Evolutionary conservation across 768 basidiomycete species (phyloP), one percentile per base, ranked within the genome.

Genomic region (Naganishia vaughanmartiniae): DNA sequence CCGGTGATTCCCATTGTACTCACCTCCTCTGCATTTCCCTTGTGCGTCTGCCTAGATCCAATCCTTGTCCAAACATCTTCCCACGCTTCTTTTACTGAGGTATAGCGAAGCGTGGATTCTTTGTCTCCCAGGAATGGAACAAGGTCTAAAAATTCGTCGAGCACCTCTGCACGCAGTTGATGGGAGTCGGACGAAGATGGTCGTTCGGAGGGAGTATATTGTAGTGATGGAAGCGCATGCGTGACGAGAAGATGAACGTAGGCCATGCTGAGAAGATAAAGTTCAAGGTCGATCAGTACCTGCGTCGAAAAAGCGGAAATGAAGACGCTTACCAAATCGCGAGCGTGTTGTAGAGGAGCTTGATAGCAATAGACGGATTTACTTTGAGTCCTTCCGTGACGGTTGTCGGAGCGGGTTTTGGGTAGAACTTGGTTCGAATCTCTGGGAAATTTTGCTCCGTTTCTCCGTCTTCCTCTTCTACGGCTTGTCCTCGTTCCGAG

Each of bases 41-140:
- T 34, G 1, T 42, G 42, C 15, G 42, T 11, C 42, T 42, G 42
- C 42, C 42, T 7, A 42, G 42, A 42, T 15, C 34, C 57, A 9
- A 58, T 33, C 4, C 9, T 6, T 33, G 19, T 19, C 55, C 28
- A 33, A 15, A 58, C 15, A 21, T 24, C 21, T 39, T 39, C 57
- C 57, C 57, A 58, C 4, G 39, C 57, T 42, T 58, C 34, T 39
- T 36, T 58, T 5, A 58, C 11, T 7, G 57, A 58, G 17, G 57
- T 28, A 58, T 39, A 39, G 19, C 57, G 57, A 14, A 58, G 19
- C 12, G 36, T 58, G 19, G 57, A 58, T 24, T 58, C 39, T 5
- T 33, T n/a, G 57, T 39, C 34, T 2, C 34, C 57, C 21, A 58
- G 34, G 17, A 58, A 58, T n/a, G 57, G 34, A 4, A 39, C 15